A percentile compares a stretch with the other conserved stretches of the same genome.
Conservation (phyloP, 495 filamentous ascomycete species). For the Annulohypoxylon stygium region DNA sequence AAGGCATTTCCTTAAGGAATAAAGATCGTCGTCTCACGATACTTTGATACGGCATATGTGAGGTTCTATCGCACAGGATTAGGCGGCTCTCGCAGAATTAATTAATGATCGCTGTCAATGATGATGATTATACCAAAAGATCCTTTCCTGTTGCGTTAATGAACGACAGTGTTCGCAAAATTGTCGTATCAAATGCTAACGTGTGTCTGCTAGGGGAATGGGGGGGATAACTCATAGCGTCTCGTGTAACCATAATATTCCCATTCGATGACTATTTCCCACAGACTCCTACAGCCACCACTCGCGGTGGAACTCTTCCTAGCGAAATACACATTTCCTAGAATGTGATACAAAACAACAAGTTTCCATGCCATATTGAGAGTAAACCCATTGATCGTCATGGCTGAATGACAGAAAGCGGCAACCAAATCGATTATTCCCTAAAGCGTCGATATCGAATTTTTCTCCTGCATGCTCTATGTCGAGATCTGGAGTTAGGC, state of each 20-base stretch:
- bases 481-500: conserved; percentile 1
- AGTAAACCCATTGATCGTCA: neutral
- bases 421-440: neutral
- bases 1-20: neutral
- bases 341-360: neutral
- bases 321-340: neutral
- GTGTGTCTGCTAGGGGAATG: neutral
- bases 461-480: neutral
- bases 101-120: neutral
- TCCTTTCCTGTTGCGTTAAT: neutral
- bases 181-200: neutral
- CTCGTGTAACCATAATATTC: conserved; percentile 9
- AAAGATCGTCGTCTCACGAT: neutral
- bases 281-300: neutral
- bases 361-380: conserved; percentile 5
- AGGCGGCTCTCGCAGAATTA: neutral
- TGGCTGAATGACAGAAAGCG: neutral
- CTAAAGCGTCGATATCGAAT: conserved; percentile 10
- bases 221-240: neutral
- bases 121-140: neutral
- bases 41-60: neutral
- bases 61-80: neutral
- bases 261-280: neutral
- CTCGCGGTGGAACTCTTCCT: neutral
- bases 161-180: neutral